These are phyloP conservation scores for Barnettozyma siamensis DNA, from an alignment of 805 yeast genomes.

Conservation along the genomic window DNA sequence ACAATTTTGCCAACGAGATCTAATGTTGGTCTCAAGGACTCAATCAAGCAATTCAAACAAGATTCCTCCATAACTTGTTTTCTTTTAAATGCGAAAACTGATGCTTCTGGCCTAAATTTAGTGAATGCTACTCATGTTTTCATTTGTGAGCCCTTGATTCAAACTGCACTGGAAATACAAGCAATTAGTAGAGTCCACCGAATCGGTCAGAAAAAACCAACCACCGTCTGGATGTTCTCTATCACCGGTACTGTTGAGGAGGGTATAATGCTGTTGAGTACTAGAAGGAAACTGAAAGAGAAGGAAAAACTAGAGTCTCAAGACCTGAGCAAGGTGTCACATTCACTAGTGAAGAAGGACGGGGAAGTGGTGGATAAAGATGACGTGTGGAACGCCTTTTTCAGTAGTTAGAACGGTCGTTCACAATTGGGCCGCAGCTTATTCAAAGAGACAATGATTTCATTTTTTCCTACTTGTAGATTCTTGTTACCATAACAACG, in stretches of 20 bases:
- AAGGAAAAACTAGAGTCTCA: conserved; percentile 42
- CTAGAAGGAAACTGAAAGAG: conserved; percentile 47
- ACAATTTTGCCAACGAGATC: conserved; percentile 2
- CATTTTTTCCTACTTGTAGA: too few relatives aligned
- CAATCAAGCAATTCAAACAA: conserved; percentile 55
- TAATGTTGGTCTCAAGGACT: conserved; percentile 14
- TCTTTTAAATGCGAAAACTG: conserved; percentile 75
- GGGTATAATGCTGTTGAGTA: conserved; percentile 65
- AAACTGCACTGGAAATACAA: conserved; percentile 81
- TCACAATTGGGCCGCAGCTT: too few relatives aligned
- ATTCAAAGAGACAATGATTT: too few relatives aligned
- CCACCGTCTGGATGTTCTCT: conserved; percentile 90
- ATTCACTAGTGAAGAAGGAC: conserved; percentile 40
- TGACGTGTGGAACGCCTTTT: conserved; percentile 62
- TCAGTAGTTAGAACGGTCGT: conserved; percentile 23
- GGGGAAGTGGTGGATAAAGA: conserved; percentile 56
- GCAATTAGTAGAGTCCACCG: conserved; percentile 90
- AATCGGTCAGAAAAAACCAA: conserved; percentile 78
- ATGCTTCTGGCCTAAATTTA: conserved; percentile 86
- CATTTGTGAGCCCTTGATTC: conserved; percentile 87
- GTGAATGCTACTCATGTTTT: conserved; percentile 91
- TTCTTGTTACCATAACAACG: too few relatives aligned
- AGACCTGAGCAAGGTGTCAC: conserved; percentile 47
- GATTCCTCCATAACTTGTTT: conserved; percentile 71
- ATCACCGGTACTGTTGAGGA: conserved; percentile 85